Conservation (phyloP, 148 eudicot species). For the Vaccinium myrtillus region DNA sequence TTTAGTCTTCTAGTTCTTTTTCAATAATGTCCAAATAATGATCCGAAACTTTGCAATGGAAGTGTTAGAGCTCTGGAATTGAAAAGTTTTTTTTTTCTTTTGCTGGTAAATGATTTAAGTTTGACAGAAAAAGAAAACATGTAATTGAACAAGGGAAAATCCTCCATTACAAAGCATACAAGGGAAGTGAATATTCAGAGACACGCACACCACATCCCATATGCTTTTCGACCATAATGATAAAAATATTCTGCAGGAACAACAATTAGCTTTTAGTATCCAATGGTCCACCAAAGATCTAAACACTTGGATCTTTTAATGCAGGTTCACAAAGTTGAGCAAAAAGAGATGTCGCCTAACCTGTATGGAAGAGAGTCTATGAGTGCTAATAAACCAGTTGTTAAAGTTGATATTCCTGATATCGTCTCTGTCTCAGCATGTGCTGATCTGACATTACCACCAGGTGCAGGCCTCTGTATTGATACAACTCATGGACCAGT, state of each 20-base stretch:
- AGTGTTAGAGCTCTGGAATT: background rate
- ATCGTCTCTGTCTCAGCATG: conserved; percentile 80
- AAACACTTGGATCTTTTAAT: conserved; percentile 2
- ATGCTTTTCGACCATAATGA: background rate
- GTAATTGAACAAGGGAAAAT: background rate
- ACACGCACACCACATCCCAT: background rate
- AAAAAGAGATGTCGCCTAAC: conserved; percentile 39
- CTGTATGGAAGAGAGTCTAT: conserved; percentile 54
- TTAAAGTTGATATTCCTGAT: conserved; percentile 63
- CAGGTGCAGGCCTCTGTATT: conserved; percentile 86
- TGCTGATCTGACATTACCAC: conserved; percentile 91
- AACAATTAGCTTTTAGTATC: background rate
- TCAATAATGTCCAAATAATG: background rate
- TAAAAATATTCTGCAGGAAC: background rate
- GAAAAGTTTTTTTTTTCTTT: background rate
- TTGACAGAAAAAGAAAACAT: background rate
- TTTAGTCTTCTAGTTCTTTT: background rate
- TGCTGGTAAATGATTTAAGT: background rate
- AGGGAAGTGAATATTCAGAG: background rate
- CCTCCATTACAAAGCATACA: background rate
- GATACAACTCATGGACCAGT: conserved; percentile 73
- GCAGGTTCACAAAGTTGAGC: conserved; percentile 67
- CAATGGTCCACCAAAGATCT: background rate
- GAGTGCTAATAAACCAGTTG: conserved; percentile 35
- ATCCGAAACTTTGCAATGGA: background rate